Conservation (phyloP, 176 grass and related monocot genomes). For the barley (Hordeum vulgare) region MorexV3_pseudomolecules_assembly NC_058518.1:325706305-325706804, state of each 20-base stretch:
- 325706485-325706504: too few species aligned
- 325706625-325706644: conserved; percentile 30
- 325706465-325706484: too few species aligned
- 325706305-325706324: neutral
- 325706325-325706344: neutral
- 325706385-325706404: too few species aligned
- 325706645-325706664: neutral
- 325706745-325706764: conserved; percentile 2
- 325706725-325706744: neutral
- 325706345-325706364: neutral
- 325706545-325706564: neutral
- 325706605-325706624: neutral
- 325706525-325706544: too few species aligned
- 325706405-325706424: too few species aligned
- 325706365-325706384: neutral
- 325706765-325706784: conserved; percentile 28
- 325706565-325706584: neutral
- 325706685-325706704: neutral
- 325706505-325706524: too few species aligned
- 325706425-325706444: too few species aligned
- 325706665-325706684: conserved; percentile 26
- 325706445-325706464: too few species aligned
- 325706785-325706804: neutral
- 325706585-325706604: neutral
- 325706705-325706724: conserved; percentile 15